Evolutionary conservation across 2,329 filamentous ascomycete genomes (phyloP).

Genomic region (Purpureocillium takamizusanense): DNA sequence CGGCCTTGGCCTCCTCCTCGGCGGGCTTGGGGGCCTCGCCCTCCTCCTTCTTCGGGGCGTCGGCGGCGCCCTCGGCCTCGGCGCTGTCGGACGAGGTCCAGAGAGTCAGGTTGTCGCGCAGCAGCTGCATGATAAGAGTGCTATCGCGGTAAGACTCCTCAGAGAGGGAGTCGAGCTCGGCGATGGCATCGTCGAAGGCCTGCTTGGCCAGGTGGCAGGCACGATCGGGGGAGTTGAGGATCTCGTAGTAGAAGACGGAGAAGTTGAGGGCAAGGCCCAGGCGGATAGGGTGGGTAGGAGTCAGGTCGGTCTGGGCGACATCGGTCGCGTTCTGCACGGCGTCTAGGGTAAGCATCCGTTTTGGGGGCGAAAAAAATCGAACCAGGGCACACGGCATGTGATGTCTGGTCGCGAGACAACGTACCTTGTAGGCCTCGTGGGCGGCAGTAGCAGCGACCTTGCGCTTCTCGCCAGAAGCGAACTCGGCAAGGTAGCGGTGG

Average conservation of each 20-base stretch:
- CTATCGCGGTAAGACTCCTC: constrained; percentile 99
- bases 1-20: constrained; percentile 35
- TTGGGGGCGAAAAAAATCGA: constrained; percentile 5
- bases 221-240: constrained; percentile 93
- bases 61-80: constrained; percentile 61
- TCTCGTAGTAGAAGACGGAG: constrained; percentile 99
- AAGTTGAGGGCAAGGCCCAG: constrained; percentile 97
- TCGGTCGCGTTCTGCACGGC: constrained; percentile 79
- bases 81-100: constrained; percentile 91
- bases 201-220: constrained; percentile 99
- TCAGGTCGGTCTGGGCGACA: constrained; percentile 94
- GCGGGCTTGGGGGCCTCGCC: constrained; percentile 32
- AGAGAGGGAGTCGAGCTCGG: constrained; percentile 93
- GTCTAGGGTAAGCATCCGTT: constrained; percentile 1
- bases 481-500: constrained; percentile 91
- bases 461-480: constrained; percentile 85
- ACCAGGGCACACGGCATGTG: constrained; percentile 14
- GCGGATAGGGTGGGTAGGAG: constrained; percentile 95
- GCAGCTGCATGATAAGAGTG: constrained; percentile 98
- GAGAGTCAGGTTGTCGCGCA: constrained; percentile 95
- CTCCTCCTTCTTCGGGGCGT: constrained; percentile 52
- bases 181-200: constrained; percentile 97
- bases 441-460: constrained; percentile 80
- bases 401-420: constrained; percentile 13
- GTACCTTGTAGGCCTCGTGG: constrained; percentile 96